Base-by-base conservation (phyloP, 495 filamentous ascomycete genomes). In the Penicillium argentinense region DNA sequence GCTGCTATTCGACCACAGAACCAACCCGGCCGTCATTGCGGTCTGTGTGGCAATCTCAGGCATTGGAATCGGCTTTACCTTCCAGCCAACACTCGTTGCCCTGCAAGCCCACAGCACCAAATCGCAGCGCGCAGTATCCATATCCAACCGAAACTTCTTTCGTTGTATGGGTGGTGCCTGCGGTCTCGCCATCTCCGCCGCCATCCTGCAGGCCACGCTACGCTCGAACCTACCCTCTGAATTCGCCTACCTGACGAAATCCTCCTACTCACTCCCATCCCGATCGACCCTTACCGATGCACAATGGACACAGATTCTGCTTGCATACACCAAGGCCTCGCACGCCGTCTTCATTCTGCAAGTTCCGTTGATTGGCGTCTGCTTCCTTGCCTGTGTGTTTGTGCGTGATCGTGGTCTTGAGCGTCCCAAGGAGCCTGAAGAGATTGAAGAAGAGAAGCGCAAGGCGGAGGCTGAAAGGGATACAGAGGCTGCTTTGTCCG, bases 61-160 rank as follows among this genome's bases (percentile, higher is more conserved):
- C 9, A 51, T 73, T 3, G 82, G 82, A 3, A 57, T 81, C 4
- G 83, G 82, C n/a, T 68, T 66, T 39, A 75, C 75, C 11, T 81
- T 84, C 49, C 82, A 85, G 51, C 81, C 82, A 11, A 74, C 73
- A 12, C 65, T 86, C 0, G 76, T 86, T n/a, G 82, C 82, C 7
- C 59, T 82, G 16, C 81, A 85, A 58, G 80, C 83, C 8, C 79
- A 84, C 55, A 79, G 70, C 27, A 71, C 66, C 11, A 77, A 81
- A 36, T 57, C 73, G 1, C 78, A 86, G 38, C 69, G 81, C 33
- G 83, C 83, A 0, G 75, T 85, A 1, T 73, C 81, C 6, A 84
- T 82, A 19, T 76, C 75, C 9, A 72, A 81, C 45, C 75, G 82
- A 5, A 86, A 86, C 52, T 83, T 85, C 60, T 73, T 85, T 54